Evolutionary conservation across 345 rosid species (phyloP), one percentile per base, ranked within the genome.

Genomic region (Trapa bicornis): DNA sequence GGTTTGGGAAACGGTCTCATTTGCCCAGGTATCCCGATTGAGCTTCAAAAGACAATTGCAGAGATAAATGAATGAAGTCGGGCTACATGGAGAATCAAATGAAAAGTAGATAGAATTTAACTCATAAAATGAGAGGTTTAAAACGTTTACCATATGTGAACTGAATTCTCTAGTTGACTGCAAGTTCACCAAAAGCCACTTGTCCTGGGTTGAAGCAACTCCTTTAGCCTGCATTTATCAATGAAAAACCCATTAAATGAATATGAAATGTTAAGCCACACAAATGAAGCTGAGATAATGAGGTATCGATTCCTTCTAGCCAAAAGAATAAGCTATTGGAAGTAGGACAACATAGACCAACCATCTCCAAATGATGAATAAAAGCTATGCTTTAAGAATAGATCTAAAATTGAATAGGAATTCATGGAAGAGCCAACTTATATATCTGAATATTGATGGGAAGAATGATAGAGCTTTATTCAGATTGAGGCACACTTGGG

Each of bases 1-100:
- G 53, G 98, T 91, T 75, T 91, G 91, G 67, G 94, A 80, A 73
- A 95, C 97, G 61, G 98, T 92, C 72, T 86, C 97, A 78, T 95
- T 88, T 68, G 94, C 98, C 99, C 99, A 95, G 37, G 99, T 95
- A 79, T 95, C 98, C 69, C 99, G 83, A 77, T 95, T 95, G 73
- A 95, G 96, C 99, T 91, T 76, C 75, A 84, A 43, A 78, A 36
- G 70, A 41, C 54, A 81, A 80, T 48, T 73, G 48, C 75, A 39
- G 68, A 67, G 17, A 56, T 17, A 37, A 53, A 14, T 37, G 32
- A 67, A 33, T 2, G n/a, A 61, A 32, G 45, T 65, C n/a, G 61
- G 37, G 61, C 2, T 47, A 48, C 42, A 36, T 10, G 33, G 29
- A 61, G 41, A 61, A 17, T 64, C 68, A 22, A n/a, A 22, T 11